Conservation (phyloP, 2,329 filamentous ascomycete genomes). For the Clonostachys chloroleuca region DNA sequence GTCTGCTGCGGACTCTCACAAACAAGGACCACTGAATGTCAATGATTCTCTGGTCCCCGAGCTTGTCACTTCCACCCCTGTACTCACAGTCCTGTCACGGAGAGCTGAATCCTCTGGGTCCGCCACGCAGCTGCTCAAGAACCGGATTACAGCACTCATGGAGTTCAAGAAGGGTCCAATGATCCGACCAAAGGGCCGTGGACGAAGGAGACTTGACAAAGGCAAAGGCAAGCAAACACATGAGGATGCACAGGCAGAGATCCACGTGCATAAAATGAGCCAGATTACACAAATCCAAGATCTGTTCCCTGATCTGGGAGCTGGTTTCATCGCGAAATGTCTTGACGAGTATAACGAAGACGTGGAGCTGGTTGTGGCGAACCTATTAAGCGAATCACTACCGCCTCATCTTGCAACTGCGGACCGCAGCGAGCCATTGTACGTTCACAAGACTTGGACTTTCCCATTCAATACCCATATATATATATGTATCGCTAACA, state of each 20-base stretch:
- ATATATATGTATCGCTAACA: neutral
- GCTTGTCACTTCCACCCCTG: slow-evolving; percentile 73
- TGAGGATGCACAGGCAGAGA: slow-evolving; percentile 33
- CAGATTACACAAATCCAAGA: slow-evolving; percentile 90
- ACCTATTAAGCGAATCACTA: slow-evolving; percentile 74
- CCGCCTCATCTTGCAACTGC: slow-evolving; percentile 60
- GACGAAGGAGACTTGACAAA: slow-evolving; percentile 57
- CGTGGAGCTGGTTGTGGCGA: slow-evolving; percentile 74
- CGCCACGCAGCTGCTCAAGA: slow-evolving; percentile 50
- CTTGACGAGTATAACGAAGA: slow-evolving; percentile 76
- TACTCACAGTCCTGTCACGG: slow-evolving; percentile 60
- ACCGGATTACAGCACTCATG: slow-evolving; percentile 56
- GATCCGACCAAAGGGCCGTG: slow-evolving; percentile 43
- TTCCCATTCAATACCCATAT: slow-evolving; percentile 5
- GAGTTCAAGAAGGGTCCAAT: slow-evolving; percentile 53
- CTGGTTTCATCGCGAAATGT: slow-evolving; percentile 74
- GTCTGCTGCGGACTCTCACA: slow-evolving; percentile 61
- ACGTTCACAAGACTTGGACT: slow-evolving; percentile 15
- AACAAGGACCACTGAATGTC: slow-evolving; percentile 45
- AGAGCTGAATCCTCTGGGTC: slow-evolving; percentile 43
- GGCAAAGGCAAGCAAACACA: slow-evolving; percentile 50
- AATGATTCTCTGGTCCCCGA: slow-evolving; percentile 75
- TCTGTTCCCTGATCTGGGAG: slow-evolving; percentile 82
- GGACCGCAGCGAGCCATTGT: slow-evolving; percentile 63
- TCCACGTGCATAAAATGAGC: slow-evolving; percentile 79